phyloP scores from a whole-genome alignment of 192 early-diverging fungal genomes.

The Coemansia sp. region DNA sequence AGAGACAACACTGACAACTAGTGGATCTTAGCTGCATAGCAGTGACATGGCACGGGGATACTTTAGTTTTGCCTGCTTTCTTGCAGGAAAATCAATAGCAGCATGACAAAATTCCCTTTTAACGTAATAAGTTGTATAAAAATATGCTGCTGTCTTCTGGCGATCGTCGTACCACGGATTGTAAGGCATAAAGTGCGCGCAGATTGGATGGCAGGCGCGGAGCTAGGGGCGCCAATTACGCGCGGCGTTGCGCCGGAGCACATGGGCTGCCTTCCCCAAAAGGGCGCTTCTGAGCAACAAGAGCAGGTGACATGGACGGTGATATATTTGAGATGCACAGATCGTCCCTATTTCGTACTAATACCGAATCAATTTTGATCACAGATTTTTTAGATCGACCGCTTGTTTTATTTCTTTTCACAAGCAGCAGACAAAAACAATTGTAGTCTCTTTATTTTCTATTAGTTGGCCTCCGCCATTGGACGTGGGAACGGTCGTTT shows the following conservation, averaged over 20 bases:
- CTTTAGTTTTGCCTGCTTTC: not conserved
- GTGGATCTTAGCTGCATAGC: not conserved
- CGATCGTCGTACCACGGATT: not conserved
- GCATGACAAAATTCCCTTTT: not conserved
- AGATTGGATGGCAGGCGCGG: not conserved
- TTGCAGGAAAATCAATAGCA: slow-evolving; percentile 1
- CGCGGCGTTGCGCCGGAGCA: not conserved
- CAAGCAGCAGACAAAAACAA: not conserved
- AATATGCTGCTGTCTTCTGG: not conserved
- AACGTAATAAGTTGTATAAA: not conserved
- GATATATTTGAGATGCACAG: slow-evolving; percentile 2
- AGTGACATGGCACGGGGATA: slow-evolving; percentile 1
- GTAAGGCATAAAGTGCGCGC: not conserved
- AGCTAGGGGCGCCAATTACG: not conserved
- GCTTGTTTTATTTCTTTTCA: not conserved
- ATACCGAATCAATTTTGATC: not conserved
- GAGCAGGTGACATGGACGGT: not conserved
- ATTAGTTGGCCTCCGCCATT: not conserved
- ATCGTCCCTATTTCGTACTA: slow-evolving; percentile 6
- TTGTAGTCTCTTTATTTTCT: not conserved
- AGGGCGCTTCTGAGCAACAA: not conserved
- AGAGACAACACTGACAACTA: not conserved
- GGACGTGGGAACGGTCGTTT: not conserved
- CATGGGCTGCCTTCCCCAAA: not conserved
- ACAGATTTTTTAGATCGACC: not conserved